phyloP scores from a whole-genome alignment of 78 protist genomes.

The Salpingoeca rosetta region DNA sequence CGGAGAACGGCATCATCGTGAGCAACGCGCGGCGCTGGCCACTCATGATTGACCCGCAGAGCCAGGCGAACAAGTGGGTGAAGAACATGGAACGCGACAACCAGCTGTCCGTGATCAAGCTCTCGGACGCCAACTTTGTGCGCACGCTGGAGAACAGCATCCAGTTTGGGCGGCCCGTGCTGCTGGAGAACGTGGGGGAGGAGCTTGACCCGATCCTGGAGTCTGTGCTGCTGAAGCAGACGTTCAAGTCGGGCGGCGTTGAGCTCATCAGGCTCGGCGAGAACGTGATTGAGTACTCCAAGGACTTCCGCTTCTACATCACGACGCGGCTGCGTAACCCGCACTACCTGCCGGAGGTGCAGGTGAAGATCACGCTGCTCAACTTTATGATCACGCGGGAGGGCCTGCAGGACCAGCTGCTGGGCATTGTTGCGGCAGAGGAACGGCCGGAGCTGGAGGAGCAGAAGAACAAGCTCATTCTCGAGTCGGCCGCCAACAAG shows the following conservation, averaged over 20 bases:
- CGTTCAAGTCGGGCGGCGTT: slow-evolving; percentile 36
- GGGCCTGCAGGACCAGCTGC: slow-evolving; percentile 57
- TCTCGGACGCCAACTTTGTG: slow-evolving; percentile 38
- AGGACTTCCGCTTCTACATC: slow-evolving; percentile 51
- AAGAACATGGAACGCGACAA: not conserved
- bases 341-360: slow-evolving; percentile 35
- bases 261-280: slow-evolving; percentile 58
- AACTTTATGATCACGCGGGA: slow-evolving; percentile 45
- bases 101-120: slow-evolving; percentile 45
- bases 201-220: slow-evolving; percentile 67
- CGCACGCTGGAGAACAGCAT: slow-evolving; percentile 56
- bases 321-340: slow-evolving; percentile 66
- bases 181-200: slow-evolving; percentile 64
- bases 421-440: slow-evolving; percentile 44
- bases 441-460: slow-evolving; percentile 76
- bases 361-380: slow-evolving; percentile 31
- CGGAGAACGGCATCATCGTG: slow-evolving; percentile 74
- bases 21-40: slow-evolving; percentile 62
- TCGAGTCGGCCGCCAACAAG: slow-evolving; percentile 25
- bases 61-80: slow-evolving; percentile 87
- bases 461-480: slow-evolving; percentile 31
- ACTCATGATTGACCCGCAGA: slow-evolving; percentile 86
- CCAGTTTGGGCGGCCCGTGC: slow-evolving; percentile 56
- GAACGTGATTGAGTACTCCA: slow-evolving; percentile 42
- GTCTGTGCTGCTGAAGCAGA: slow-evolving; percentile 45